Conservation (phyloP, 2,329 filamentous ascomycete genomes). For the Tympanopsis confertula region DNA sequence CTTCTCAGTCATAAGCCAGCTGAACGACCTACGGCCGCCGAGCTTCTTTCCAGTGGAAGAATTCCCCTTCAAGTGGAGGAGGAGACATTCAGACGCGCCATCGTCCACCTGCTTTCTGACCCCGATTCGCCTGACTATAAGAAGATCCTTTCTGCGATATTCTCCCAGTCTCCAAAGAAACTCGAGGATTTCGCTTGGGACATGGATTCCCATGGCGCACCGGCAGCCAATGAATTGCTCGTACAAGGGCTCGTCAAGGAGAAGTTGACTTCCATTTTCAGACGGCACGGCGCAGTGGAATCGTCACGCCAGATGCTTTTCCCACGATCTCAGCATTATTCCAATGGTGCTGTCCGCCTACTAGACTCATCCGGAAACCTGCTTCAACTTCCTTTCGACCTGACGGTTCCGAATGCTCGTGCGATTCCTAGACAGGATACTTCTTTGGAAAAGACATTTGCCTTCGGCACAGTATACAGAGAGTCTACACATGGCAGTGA, state of each 20-base stretch:
- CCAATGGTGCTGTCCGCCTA: slow-evolving; percentile 42
- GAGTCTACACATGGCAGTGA: slow-evolving; percentile 44
- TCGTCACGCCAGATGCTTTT: slow-evolving; percentile 43
- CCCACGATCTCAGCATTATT: slow-evolving; percentile 47
- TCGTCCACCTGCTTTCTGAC: slow-evolving; percentile 43
- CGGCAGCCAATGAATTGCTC: slow-evolving; percentile 27
- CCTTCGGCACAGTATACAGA: slow-evolving; percentile 50
- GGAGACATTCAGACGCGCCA: slow-evolving; percentile 46
- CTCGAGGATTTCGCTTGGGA: slow-evolving; percentile 41
- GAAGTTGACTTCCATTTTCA: slow-evolving; percentile 43
- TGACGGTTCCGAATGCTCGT: slow-evolving; percentile 52
- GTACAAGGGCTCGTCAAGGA: slow-evolving; percentile 43
- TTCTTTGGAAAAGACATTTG: slow-evolving; percentile 44
- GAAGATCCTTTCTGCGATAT: slow-evolving; percentile 49
- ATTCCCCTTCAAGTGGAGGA: slow-evolving; percentile 55
- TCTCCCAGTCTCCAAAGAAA: slow-evolving; percentile 44
- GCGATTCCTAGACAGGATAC: slow-evolving; percentile 39
- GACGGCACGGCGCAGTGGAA: slow-evolving; percentile 53
- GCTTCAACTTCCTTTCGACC: slow-evolving; percentile 54
- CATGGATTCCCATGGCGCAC: slow-evolving; percentile 18
- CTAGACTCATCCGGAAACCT: slow-evolving; percentile 51
- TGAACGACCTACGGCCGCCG: slow-evolving; percentile 45
- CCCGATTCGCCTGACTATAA: slow-evolving; percentile 50
- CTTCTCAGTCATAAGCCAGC: slow-evolving; percentile 47
- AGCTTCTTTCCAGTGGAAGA: slow-evolving; percentile 48